Conservation (phyloP, 2,329 filamentous ascomycete species). For the Paraphoma chrysanthemicola region DNA sequence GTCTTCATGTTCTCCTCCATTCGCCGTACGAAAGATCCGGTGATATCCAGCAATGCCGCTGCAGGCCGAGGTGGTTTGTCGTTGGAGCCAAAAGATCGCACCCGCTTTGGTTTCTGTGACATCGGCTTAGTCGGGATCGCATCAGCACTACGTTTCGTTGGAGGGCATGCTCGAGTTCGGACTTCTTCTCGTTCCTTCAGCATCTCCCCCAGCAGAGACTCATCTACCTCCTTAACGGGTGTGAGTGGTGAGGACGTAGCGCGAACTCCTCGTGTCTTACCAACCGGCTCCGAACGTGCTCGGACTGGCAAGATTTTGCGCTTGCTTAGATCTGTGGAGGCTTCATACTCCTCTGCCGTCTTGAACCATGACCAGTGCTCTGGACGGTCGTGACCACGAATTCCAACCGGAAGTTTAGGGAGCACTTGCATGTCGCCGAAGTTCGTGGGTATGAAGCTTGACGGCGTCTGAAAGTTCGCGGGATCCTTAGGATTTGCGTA, state of each 20-base stretch:
- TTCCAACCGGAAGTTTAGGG: slow-evolving; percentile 3
- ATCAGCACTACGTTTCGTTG: slow-evolving; percentile 6
- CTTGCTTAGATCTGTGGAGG: slow-evolving; percentile 1
- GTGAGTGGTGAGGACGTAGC: not conserved
- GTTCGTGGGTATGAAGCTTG: slow-evolving; percentile 16
- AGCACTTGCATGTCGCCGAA: slow-evolving; percentile 24
- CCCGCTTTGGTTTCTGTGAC: not conserved
- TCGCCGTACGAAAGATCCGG: slow-evolving; percentile 2
- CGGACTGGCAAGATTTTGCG: slow-evolving; percentile 3
- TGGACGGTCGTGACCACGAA: slow-evolving; percentile 6
- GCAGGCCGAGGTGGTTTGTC: not conserved
- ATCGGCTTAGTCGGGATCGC: not conserved
- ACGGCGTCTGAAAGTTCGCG: not conserved
- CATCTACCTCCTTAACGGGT: not conserved
- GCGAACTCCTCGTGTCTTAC: not conserved
- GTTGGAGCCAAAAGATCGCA: not conserved
- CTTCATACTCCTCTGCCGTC: slow-evolving; percentile 15
- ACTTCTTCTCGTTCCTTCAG: slow-evolving; percentile 3
- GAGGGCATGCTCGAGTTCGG: slow-evolving; percentile 1
- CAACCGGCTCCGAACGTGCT: not conserved
- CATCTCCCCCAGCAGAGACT: not conserved
- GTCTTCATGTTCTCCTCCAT: not conserved
- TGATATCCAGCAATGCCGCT: not conserved
- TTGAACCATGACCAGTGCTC: slow-evolving; percentile 22
- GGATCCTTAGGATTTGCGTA: slow-evolving; percentile 6